Evolutionary conservation across 2,329 filamentous ascomycete genomes (phyloP).

Genomic region (Mariannaea elegans): DNA sequence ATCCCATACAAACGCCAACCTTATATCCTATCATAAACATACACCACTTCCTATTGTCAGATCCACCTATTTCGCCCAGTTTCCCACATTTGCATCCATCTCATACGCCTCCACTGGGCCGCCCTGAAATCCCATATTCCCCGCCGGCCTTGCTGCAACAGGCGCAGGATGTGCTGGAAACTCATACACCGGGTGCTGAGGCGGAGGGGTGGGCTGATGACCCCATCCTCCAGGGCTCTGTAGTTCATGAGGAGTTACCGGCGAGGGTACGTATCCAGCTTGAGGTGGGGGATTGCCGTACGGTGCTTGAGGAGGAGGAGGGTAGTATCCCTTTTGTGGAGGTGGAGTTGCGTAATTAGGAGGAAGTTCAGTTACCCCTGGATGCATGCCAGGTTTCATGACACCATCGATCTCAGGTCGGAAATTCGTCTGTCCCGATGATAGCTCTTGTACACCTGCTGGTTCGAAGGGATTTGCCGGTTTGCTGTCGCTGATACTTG

Average conservation of each 20-base stretch:
- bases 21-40: background rate
- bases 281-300: conserved; percentile 30
- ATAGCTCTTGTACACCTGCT: conserved; percentile 30
- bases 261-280: conserved; percentile 19
- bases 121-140: conserved; percentile 45
- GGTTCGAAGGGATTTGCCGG: conserved; percentile 3
- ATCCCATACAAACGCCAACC: background rate
- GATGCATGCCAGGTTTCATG: conserved; percentile 19
- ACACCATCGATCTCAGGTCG: conserved; percentile 38
- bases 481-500: conserved; percentile 13
- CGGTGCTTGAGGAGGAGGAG: conserved; percentile 12
- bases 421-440: conserved; percentile 36
- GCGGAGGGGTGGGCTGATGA: conserved; percentile 24
- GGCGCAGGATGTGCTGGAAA: conserved; percentile 20
- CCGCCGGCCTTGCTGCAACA: conserved; percentile 20
- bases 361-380: conserved; percentile 32
- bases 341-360: conserved; percentile 33
- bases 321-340: conserved; percentile 26
- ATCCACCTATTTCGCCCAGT: conserved; percentile 7
- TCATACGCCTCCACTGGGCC: conserved; percentile 49
- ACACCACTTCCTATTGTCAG: no score
- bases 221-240: conserved; percentile 30
- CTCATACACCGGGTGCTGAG: conserved; percentile 28
- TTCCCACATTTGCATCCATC: conserved; percentile 35
- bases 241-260: conserved; percentile 33